Conservation (phyloP, 768 basidiomycete genomes). For the Mycena belliarum region DNA sequence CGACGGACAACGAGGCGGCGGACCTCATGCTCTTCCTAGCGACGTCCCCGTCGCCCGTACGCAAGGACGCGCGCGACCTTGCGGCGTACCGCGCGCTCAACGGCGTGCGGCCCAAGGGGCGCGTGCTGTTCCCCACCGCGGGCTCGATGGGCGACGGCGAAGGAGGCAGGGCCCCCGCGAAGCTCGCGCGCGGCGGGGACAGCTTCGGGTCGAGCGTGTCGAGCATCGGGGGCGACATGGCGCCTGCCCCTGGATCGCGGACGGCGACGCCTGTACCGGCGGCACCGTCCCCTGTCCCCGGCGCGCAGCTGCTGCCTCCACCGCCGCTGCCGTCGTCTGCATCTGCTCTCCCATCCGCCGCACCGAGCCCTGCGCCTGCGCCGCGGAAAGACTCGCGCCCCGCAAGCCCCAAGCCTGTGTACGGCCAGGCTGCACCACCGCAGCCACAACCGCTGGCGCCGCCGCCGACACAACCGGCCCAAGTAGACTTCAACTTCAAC, state of each 20-base stretch:
- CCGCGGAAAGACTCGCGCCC: not conserved
- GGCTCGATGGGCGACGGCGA: constrained; percentile 18
- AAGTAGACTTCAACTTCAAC: constrained; percentile 59
- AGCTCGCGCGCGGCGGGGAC: constrained; percentile 35
- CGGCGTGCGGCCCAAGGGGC: constrained; percentile 60
- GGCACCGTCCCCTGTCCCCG: constrained; percentile 4
- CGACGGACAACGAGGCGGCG: constrained; percentile 84
- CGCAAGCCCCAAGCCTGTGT: constrained; percentile 12
- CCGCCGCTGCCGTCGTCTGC: constrained; percentile 19
- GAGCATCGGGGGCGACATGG: constrained; percentile 39
- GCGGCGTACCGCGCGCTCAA: constrained; percentile 60
- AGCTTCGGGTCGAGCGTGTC: constrained; percentile 47
- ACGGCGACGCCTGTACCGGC: constrained; percentile 14
- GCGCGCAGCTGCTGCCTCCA: constrained; percentile 28
- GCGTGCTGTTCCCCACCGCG: constrained; percentile 66
- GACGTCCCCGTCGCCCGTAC: constrained; percentile 80
- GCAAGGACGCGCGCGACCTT: constrained; percentile 57
- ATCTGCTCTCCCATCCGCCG: no score
- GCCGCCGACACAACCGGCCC: not conserved
- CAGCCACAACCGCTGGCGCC: not conserved
- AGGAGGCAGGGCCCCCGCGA: constrained; percentile 22
- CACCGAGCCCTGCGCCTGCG: not conserved
- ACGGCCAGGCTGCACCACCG: constrained; percentile 3
- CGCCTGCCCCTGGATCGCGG: constrained; percentile 22
- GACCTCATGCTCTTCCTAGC: constrained; percentile 84